Evolutionary conservation across 2,329 filamentous ascomycete genomes (phyloP), one percentile per base, ranked within the genome.

Genomic region (Colletotrichum tropicale): DNA sequence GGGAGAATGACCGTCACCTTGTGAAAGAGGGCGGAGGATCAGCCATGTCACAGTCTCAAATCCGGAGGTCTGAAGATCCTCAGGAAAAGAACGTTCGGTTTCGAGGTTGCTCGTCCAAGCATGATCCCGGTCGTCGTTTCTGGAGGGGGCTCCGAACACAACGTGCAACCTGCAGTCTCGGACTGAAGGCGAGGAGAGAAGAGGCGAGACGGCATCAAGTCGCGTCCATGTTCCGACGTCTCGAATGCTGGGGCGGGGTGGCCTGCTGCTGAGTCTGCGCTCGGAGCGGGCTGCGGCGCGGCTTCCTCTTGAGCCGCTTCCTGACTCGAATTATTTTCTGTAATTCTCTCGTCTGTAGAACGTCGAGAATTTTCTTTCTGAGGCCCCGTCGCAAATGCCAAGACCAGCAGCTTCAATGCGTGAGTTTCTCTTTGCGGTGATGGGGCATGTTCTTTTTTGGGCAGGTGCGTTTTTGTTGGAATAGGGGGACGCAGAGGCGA

Each of bases 151-250:
- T 61, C 30, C 58, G 58, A 32, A 48, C 28, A 30, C 21, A 26
- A 64, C 30, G 26, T 66, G 66, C 67, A 64, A 70, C 55, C 21
- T 16, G 32, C 15, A 61, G 58, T 36, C 26, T 34, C 52, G 56
- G 55, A 55, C 65, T 56, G 30, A 28, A 28, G 24, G 38, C 38
- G 38, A 28, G 15, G 26, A 52, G 34, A 66, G 16, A n/a, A 55
- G 43, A 67, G 28, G 43, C 69, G 38, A 68, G 69, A 68, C 73
- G 62, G 73, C 56, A 67, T 64, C 73, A 58, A 60, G 70, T 48
- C 52, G 62, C 38, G 68, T 48, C 56, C 69, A 64, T 43, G 32
- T 72, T 75, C 62, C 73, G 73, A 72, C 73, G 73, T 75, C 73
- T 75, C 69, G 73, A 72, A 26, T 70, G 43, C 60, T 28, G 21